phyloP scores from a whole-genome alignment of 2,329 filamentous ascomycete species.

The Exophiala spinifera region DNA sequence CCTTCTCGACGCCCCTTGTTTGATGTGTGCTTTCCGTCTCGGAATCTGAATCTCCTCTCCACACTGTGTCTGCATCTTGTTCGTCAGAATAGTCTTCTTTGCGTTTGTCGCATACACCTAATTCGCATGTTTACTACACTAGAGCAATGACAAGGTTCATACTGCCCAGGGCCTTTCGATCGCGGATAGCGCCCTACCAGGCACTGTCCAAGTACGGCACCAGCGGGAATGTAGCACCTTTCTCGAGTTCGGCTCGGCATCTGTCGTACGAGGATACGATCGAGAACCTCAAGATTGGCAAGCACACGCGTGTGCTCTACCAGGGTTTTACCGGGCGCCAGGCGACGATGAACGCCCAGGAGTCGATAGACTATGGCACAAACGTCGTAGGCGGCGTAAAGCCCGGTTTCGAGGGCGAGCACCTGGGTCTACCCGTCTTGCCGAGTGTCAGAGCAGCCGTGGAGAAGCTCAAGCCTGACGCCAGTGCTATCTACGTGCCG shows the following conservation, averaged over 20 bases:
- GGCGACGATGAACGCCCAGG: constrained; percentile 72
- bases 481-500: constrained; percentile 75
- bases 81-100: background rate
- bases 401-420: constrained; percentile 66
- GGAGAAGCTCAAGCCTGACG: constrained; percentile 68
- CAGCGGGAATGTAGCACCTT: constrained; percentile 23
- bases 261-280: constrained; percentile 58
- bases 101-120: background rate
- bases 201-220: constrained; percentile 17
- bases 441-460: constrained; percentile 67
- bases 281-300: constrained; percentile 63
- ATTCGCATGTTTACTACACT: background rate
- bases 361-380: constrained; percentile 74
- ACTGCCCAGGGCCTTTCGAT: constrained; percentile 18
- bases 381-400: constrained; percentile 77
- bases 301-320: constrained; percentile 65
- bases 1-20: background rate
- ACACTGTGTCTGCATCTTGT: background rate
- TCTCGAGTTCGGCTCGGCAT: constrained; percentile 20
- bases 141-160: constrained; percentile 16
- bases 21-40: background rate
- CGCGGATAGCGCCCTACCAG: constrained; percentile 9
- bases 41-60: background rate
- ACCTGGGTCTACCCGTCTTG: constrained; percentile 69
- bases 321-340: constrained; percentile 66